Percentiles rank a stretch among this genome's conserved stretches.
phyloP scores from a whole-genome alignment of 495 filamentous ascomycete species.

The Xylaria longipes region DNA sequence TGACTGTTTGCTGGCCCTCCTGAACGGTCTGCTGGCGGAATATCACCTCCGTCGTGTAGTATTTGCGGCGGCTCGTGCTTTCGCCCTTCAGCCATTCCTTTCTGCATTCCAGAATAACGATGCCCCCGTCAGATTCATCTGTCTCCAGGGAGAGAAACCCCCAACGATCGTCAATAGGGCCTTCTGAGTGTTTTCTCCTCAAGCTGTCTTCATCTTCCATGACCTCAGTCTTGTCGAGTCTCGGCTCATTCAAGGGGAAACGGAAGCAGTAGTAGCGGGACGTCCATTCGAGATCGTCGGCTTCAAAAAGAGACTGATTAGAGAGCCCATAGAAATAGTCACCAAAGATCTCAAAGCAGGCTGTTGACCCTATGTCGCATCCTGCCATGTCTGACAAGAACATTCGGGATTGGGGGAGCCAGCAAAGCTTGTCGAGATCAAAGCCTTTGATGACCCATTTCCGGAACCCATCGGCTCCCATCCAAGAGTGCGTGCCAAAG shows the following conservation, averaged over 20 bases:
- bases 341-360: constrained; percentile 75
- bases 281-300: constrained; percentile 70
- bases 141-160: constrained; percentile 67
- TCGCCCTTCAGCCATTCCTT: constrained; percentile 70
- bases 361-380: constrained; percentile 67
- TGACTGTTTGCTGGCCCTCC: constrained; percentile 11
- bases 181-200: constrained; percentile 73
- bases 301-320: constrained; percentile 66
- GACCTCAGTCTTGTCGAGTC: constrained; percentile 38
- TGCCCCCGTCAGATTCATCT: constrained; percentile 65
- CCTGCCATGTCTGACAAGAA: constrained; percentile 63
- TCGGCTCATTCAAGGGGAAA: constrained; percentile 54
- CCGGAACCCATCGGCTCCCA: constrained; percentile 56
- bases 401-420: constrained; percentile 45
- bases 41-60: constrained; percentile 66
- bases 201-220: constrained; percentile 57
- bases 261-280: constrained; percentile 76
- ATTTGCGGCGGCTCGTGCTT: constrained; percentile 69
- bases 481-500: constrained; percentile 67
- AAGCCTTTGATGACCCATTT: constrained; percentile 69
- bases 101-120: constrained; percentile 72
- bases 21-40: constrained; percentile 44
- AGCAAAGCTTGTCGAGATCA: constrained; percentile 47
- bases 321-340: constrained; percentile 76
- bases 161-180: constrained; percentile 81